These are phyloP conservation scores for Talaromyces borbonicus DNA, from an alignment of 495 filamentous ascomycete species.

Conservation along the genomic window DNA sequence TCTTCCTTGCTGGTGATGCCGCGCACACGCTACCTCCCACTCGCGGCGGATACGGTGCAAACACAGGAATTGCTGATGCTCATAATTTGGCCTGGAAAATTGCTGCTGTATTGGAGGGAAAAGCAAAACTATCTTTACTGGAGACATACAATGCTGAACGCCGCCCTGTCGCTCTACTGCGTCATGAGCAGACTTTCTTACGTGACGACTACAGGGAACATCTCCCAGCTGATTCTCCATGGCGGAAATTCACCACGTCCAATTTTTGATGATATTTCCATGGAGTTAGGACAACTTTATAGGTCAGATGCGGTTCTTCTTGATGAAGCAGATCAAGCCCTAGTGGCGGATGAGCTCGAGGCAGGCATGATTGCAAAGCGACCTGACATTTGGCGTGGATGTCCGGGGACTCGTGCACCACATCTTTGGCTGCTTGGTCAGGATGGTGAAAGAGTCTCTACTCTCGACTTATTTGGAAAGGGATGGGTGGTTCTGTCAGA, in stretches of 20 bases:
- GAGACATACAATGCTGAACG: constrained; percentile 63
- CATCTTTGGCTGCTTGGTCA: constrained; percentile 19
- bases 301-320: constrained; percentile 11
- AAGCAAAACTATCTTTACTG: constrained; percentile 43
- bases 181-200: constrained; percentile 22
- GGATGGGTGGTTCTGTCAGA: constrained; percentile 15
- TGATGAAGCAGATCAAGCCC: constrained; percentile 6
- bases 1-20: constrained; percentile 41
- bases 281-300: constrained; percentile 20
- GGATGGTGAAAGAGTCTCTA: constrained; percentile 5
- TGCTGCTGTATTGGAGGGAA: constrained; percentile 44
- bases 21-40: constrained; percentile 39
- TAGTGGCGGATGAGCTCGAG: too few relatives aligned
- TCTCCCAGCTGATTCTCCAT: constrained; percentile 4
- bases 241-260: too few relatives aligned
- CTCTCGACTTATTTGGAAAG: constrained; percentile 12
- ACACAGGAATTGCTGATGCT: constrained; percentile 52
- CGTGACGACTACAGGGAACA: constrained; percentile 19
- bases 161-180: constrained; percentile 45
- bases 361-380: constrained; percentile 8
- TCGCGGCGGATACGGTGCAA: constrained; percentile 68
- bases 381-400: constrained; percentile 20
- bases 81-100: constrained; percentile 74
- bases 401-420: constrained; percentile 18
- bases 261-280: constrained; percentile 17